These are phyloP conservation scores for Trypanosoma rangeli DNA, from an alignment of 208 protist species.

Conservation along the genomic window DNA sequence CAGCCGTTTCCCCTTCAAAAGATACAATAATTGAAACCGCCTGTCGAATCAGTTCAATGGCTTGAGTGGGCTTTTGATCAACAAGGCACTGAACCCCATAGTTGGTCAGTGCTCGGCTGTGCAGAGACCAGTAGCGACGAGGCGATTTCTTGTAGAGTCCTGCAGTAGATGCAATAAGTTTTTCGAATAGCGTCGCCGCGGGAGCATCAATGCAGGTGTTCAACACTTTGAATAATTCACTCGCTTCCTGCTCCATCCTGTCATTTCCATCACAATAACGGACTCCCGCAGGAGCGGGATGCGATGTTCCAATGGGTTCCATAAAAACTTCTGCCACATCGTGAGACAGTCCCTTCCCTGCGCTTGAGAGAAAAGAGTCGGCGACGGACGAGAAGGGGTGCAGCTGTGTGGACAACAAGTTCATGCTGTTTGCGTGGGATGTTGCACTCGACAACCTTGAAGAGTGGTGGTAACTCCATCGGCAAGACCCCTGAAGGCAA, in stretches of 20 bases:
- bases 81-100: conserved; percentile 74
- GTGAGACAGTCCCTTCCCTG: conserved; percentile 1
- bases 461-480: conserved; percentile 1
- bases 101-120: conserved; percentile 63
- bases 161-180: conserved; percentile 14
- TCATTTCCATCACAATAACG: conserved; percentile 7
- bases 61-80: conserved; percentile 45
- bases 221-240: conserved; percentile 1
- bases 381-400: conserved; percentile 7
- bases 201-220: conserved; percentile 13
- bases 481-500: conserved; percentile 2
- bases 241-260: not conserved
- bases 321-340: conserved; percentile 8
- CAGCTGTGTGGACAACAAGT: conserved; percentile 11
- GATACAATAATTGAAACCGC: conserved; percentile 38
- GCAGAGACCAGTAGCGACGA: conserved; percentile 33
- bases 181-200: conserved; percentile 17
- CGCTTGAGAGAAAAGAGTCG: not conserved
- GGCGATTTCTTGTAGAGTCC: conserved; percentile 15
- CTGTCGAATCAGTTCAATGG: conserved; percentile 44
- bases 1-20: conserved; percentile 28
- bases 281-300: conserved; percentile 1
- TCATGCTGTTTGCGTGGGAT: not conserved
- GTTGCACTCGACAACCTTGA: conserved; percentile 15
- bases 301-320: conserved; percentile 8